Conservation (phyloP, 75 land plant genomes). For the Pinus albicaulis region DNA sequence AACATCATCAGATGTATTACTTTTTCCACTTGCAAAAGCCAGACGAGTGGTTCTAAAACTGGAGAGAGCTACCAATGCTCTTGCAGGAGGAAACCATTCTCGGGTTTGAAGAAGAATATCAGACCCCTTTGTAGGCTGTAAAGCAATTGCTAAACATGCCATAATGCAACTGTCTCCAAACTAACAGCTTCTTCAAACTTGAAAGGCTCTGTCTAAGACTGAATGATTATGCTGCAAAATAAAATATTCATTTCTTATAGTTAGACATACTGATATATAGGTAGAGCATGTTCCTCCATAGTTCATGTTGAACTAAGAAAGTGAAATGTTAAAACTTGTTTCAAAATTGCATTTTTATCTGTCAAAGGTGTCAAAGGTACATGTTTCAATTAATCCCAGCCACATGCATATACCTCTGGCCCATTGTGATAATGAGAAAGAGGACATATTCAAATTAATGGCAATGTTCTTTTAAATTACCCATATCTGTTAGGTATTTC, state of each 20-base stretch:
- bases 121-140: slow-evolving; percentile 87
- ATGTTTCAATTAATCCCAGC: neutral
- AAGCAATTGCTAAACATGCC: slow-evolving; percentile 90
- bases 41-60: slow-evolving; percentile 80
- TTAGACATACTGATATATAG: neutral
- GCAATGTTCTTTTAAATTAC: neutral
- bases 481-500: neutral
- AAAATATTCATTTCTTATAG: neutral
- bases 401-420: neutral
- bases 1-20: slow-evolving; percentile 16
- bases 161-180: slow-evolving; percentile 19
- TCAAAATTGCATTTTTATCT: neutral
- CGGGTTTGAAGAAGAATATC: slow-evolving; percentile 96
- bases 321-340: neutral
- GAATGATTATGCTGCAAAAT: neutral
- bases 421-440: neutral
- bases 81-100: slow-evolving; percentile 97
- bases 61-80: slow-evolving; percentile 80
- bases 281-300: neutral
- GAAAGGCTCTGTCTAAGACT: neutral
- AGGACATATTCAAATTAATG: neutral
- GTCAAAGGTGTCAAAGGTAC: neutral
- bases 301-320: neutral
- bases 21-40: slow-evolving; percentile 46
- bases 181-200: slow-evolving; percentile 1